phyloP scores from a whole-genome alignment of 495 filamentous ascomycete genomes.

The Aspergillus asperescens region DNA sequence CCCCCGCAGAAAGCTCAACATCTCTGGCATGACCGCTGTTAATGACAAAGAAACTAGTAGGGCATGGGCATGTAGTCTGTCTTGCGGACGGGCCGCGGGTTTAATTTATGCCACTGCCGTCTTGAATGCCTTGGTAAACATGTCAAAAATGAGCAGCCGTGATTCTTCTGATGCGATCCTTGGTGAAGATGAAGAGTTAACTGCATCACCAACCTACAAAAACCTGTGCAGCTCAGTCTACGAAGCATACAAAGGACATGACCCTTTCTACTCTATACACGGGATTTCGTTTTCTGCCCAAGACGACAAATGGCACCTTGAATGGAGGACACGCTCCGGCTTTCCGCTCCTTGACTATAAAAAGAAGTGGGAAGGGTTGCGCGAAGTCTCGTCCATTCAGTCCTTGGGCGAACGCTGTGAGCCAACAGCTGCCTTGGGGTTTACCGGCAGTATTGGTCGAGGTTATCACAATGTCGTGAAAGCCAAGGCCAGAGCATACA shows the following conservation, averaged over 20 bases:
- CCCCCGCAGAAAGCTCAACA: not conserved
- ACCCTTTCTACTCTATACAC: not conserved
- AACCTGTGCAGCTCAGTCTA: not conserved
- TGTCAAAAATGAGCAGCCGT: not conserved
- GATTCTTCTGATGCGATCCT: not conserved
- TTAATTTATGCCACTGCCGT: not conserved
- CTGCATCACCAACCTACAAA: not conserved
- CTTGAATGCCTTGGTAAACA: not conserved
- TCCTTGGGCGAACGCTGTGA: not conserved
- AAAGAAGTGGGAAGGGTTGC: not conserved
- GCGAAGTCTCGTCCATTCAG: not conserved
- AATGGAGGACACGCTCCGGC: not conserved
- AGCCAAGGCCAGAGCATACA: not conserved
- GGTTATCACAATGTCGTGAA: not conserved
- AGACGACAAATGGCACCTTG: not conserved
- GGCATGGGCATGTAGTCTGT: not conserved
- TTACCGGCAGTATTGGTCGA: not conserved
- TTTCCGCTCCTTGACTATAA: not conserved
- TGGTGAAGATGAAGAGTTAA: not conserved
- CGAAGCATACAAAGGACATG: not conserved
- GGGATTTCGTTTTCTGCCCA: not conserved
- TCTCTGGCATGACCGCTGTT: not conserved
- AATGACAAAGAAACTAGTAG: not conserved
- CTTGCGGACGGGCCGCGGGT: not conserved
- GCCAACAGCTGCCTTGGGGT: not conserved